These are phyloP conservation scores for Zymoseptoria ardabiliae DNA, from an alignment of 2,329 filamentous ascomycete genomes.

Conservation along the genomic window DNA sequence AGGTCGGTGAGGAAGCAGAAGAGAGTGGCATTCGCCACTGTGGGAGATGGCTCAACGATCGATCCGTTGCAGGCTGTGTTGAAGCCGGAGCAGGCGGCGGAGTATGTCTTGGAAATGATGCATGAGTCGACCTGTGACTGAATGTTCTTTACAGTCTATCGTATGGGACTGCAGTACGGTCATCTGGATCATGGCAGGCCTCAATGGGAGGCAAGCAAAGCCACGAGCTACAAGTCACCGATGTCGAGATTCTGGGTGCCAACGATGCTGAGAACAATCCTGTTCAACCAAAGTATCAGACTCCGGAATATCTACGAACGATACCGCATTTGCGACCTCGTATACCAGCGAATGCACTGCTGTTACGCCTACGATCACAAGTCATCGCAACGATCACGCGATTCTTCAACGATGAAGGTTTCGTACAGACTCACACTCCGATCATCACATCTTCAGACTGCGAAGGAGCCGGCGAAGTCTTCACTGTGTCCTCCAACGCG, in stretches of 20 bases:
- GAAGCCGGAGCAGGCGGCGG: conserved; percentile 60
- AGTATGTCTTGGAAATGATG: conserved; percentile 48
- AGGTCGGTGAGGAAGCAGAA: conserved; percentile 84
- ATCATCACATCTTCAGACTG: conserved; percentile 96
- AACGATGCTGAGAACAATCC: conserved; percentile 86
- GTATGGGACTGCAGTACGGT: conserved; percentile 70
- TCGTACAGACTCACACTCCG: conserved; percentile 81
- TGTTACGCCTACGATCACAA: conserved; percentile 77
- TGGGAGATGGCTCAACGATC: conserved; percentile 81
- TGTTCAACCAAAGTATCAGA: conserved; percentile 94
- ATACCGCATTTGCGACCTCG: conserved; percentile 81
- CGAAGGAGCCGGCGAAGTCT: conserved; percentile 92
- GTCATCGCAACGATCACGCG: conserved; percentile 63
- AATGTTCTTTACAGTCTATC: conserved; percentile 53
- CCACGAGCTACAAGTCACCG: conserved; percentile 70
- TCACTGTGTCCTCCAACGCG: conserved; percentile 50
- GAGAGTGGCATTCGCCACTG: conserved; percentile 69
- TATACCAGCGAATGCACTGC: conserved; percentile 69
- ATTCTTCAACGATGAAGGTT: conserved; percentile 66
- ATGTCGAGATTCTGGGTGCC: conserved; percentile 63
- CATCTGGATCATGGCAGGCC: conserved; percentile 69
- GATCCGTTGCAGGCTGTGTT: conserved; percentile 74
- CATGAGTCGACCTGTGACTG: neutral
- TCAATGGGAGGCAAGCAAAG: conserved; percentile 61
- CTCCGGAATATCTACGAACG: conserved; percentile 76